phyloP scores from a whole-genome alignment of 2,329 filamentous ascomycete species.

The Daldinia sp. region DNA sequence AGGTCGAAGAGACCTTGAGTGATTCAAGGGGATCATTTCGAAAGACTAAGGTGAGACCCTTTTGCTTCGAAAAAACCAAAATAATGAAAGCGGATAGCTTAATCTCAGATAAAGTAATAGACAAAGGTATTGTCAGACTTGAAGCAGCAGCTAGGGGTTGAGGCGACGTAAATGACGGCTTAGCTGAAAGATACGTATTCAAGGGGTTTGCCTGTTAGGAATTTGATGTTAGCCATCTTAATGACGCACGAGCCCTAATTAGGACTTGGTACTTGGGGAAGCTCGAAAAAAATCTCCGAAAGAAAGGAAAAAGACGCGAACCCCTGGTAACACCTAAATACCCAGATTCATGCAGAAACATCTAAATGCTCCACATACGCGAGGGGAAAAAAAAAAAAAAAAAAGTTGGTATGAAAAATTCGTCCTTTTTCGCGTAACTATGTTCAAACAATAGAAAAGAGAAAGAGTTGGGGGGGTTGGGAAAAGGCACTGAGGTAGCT shows the following conservation, averaged over 20 bases:
- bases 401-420: constrained; percentile 2
- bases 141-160: constrained; percentile 90
- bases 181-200: constrained; percentile 93
- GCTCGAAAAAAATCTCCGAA: constrained; percentile 32
- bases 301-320: constrained; percentile 43
- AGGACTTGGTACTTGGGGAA: constrained; percentile 34
- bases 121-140: constrained; percentile 94
- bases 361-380: constrained; percentile 45
- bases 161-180: constrained; percentile 91
- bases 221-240: constrained; percentile 57
- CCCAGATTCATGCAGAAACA: constrained; percentile 46
- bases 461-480: no score
- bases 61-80: constrained; percentile 95
- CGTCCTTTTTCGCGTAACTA: constrained; percentile 20
- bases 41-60: constrained; percentile 95
- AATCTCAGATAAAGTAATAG: constrained; percentile 95
- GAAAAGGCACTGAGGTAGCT: constrained; percentile 2
- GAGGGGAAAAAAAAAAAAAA: constrained; percentile 11
- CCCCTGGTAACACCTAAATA: constrained; percentile 45
- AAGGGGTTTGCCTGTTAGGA: constrained; percentile 82
- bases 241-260: constrained; percentile 45
- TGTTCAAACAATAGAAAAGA: constrained; percentile 26
- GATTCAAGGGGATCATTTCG: constrained; percentile 98
- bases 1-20: constrained; percentile 97
- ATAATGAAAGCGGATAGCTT: constrained; percentile 97